These are phyloP conservation scores for Boletus sensibilis DNA, from an alignment of 768 basidiomycete genomes.

Conservation along the genomic window DNA sequence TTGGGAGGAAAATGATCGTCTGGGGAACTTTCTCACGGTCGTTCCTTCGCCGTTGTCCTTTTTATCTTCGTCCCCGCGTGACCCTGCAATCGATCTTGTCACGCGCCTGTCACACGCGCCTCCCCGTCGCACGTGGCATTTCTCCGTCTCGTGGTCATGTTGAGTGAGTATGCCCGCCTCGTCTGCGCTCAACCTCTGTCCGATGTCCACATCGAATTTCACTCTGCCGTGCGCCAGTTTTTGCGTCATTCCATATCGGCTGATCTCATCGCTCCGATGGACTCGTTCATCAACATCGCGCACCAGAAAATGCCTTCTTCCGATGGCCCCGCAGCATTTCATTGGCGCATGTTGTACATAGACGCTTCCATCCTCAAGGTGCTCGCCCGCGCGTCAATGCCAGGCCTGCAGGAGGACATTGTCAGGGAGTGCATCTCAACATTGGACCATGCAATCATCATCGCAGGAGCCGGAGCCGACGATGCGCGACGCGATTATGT, in stretches of 20 bases:
- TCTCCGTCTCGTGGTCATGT: constrained; percentile 5
- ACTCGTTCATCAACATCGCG: constrained; percentile 46
- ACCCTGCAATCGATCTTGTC: constrained; percentile 39
- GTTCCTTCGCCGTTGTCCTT: constrained; percentile 50
- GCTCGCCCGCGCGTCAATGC: constrained; percentile 36
- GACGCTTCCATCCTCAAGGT: constrained; percentile 66
- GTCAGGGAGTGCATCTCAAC: constrained; percentile 49
- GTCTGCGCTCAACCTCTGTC: not conserved
- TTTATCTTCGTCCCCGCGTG: constrained; percentile 56
- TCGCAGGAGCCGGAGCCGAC: constrained; percentile 72
- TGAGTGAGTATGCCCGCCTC: constrained; percentile 11
- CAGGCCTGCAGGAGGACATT: constrained; percentile 15
- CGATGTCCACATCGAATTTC: not conserved
- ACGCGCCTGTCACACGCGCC: constrained; percentile 31
- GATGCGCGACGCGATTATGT: constrained; percentile 51
- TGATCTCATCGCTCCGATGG: constrained; percentile 9
- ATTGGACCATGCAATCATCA: constrained; percentile 79
- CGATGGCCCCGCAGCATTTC: constrained; percentile 33
- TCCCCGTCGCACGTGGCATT: not conserved
- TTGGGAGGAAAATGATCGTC: constrained; percentile 44
- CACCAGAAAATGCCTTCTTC: constrained; percentile 49
- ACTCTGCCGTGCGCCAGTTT: constrained; percentile 1
- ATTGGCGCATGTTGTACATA: constrained; percentile 74
- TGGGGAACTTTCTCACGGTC: constrained; percentile 53
- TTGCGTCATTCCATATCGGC: not conserved